Evolutionary conservation across 176 grass and related monocot species (phyloP).

Genomic region (Juncus effusus): DNA sequence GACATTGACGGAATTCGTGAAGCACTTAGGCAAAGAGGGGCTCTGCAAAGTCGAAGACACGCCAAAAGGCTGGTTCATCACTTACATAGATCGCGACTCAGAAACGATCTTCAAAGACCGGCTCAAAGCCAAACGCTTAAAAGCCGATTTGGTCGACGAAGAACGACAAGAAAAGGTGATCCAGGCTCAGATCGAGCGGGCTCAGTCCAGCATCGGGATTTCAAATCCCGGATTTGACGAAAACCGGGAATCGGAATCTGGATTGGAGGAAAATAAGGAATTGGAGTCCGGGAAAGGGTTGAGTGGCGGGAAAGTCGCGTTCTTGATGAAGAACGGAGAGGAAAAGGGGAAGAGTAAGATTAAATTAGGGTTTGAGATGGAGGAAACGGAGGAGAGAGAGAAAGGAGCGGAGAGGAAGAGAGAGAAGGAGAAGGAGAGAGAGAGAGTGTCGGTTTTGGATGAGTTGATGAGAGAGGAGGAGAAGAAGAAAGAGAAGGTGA

Average conservation of each 20-base stretch:
- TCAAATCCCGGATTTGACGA: constrained; percentile 3
- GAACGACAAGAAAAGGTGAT: constrained; percentile 81
- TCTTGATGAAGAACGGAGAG: constrained; percentile 39
- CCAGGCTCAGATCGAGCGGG: constrained; percentile 71
- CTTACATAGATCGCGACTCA: constrained; percentile 81
- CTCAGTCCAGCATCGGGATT: constrained; percentile 19
- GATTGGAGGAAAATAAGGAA: constrained; percentile 18
- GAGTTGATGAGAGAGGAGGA: constrained; percentile 93
- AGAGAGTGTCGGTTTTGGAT: constrained; percentile 49
- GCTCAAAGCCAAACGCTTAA: constrained; percentile 74
- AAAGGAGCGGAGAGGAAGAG: constrained; percentile 39
- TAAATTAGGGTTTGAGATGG: constrained; percentile 64
- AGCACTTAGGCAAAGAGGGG: constrained; percentile 59
- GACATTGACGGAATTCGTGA: constrained; percentile 77
- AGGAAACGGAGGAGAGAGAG: constrained; percentile 33
- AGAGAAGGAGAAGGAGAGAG: constrained; percentile 24
- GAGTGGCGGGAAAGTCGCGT: constrained; percentile 49
- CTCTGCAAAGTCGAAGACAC: constrained; percentile 92
- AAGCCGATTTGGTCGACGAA: constrained; percentile 65
- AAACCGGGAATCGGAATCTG: neutral
- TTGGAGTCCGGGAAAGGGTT: neutral
- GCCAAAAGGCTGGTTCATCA: constrained; percentile 94
- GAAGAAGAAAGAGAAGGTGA: constrained; percentile 78
- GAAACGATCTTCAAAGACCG: constrained; percentile 74
- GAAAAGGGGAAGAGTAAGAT: constrained; percentile 36